A percentile compares a stretch with the other conserved stretches of the same genome.
Conservation (phyloP, 345 rosid genomes). For the Alliaria petiolata region DNA sequence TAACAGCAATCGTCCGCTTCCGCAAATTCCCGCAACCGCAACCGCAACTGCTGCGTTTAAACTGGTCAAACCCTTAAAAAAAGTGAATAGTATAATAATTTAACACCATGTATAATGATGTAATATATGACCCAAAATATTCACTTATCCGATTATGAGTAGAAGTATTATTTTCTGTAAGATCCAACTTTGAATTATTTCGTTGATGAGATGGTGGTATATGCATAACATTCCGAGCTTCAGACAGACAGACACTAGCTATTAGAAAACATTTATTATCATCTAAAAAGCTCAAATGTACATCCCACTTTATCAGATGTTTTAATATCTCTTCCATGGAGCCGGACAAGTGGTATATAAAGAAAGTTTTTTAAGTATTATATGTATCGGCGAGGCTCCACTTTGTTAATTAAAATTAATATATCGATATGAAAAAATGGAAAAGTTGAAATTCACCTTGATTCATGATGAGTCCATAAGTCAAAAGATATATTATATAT, state of each 20-base stretch:
- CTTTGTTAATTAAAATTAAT: neutral
- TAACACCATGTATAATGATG: too few species aligned
- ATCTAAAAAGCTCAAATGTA: neutral
- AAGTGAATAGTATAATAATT: neutral
- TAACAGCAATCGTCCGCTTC: too few species aligned
- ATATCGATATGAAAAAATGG: neutral
- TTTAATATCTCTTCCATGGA: constrained; percentile 6
- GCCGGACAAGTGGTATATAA: neutral
- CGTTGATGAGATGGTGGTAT: neutral
- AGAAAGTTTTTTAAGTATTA: neutral
- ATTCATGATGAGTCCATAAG: constrained; percentile 21
- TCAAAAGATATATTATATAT: constrained; percentile 28
- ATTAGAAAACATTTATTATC: constrained; percentile 2
- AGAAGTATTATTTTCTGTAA: neutral
- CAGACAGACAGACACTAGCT: neutral
- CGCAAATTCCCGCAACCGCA: too few species aligned
- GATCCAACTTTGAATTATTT: neutral
- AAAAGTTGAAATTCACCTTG: constrained; percentile 13
- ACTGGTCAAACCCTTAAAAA: too few species aligned
- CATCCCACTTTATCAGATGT: constrained; percentile 1
- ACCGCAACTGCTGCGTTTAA: too few species aligned
- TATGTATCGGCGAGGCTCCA: constrained; percentile 19
- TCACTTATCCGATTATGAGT: neutral
- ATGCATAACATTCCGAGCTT: neutral
- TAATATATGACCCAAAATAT: too few species aligned